Evolutionary conservation across 2,329 filamentous ascomycete genomes (phyloP).

Genomic region (Bipolaris sorokiniana): DNA sequence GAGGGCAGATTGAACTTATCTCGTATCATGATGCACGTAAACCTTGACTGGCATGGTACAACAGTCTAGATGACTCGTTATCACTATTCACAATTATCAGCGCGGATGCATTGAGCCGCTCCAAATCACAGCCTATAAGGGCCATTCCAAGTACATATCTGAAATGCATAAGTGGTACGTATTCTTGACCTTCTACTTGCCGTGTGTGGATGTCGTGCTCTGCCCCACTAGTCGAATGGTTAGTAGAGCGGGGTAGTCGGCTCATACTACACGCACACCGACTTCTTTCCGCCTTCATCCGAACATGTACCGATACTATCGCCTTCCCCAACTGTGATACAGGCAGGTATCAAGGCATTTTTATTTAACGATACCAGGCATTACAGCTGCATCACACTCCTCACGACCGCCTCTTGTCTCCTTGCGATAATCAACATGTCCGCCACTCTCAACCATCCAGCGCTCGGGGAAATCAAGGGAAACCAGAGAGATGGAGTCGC

Average conservation of each 20-base stretch:
- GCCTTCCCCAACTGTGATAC: not conserved
- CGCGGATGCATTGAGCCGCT: not conserved
- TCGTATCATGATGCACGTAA: not conserved
- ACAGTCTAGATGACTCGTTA: not conserved
- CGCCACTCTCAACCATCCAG: constrained; percentile 26
- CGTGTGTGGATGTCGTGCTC: not conserved
- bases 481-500: constrained; percentile 31
- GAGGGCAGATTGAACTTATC: constrained; percentile 14
- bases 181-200: not conserved
- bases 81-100: not conserved
- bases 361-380: not conserved
- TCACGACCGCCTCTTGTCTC: not conserved
- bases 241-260: no score
- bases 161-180: not conserved
- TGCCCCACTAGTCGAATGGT: constrained; percentile 7
- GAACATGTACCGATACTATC: not conserved
- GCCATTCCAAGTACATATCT: not conserved
- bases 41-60: not conserved
- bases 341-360: not conserved
- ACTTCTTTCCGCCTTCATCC: no score
- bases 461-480: constrained; percentile 36
- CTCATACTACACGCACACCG: no score
- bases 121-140: not conserved
- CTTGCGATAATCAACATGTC: constrained; percentile 23
- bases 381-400: not conserved